Evolutionary conservation across 2,329 filamentous ascomycete genomes (phyloP).

Genomic region (Tolypocladium pustulatum): DNA sequence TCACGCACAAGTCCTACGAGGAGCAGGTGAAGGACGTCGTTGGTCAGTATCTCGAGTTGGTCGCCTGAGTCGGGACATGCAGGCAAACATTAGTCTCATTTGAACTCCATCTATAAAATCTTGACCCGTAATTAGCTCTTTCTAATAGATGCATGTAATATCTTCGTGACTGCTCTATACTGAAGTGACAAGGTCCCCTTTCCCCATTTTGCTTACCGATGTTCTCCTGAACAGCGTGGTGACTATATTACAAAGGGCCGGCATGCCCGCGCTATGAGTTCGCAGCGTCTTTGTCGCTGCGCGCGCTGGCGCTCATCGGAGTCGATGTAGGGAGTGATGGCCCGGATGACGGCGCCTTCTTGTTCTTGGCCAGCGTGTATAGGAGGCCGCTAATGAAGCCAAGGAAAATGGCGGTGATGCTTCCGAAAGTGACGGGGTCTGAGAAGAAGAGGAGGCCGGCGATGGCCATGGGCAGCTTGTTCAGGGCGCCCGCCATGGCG

Average conservation of each 20-base stretch:
- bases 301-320: conserved; percentile 74
- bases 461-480: conserved; percentile 93
- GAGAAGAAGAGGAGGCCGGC: conserved; percentile 93
- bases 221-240: neutral
- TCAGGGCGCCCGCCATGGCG: conserved; percentile 95
- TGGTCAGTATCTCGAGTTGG: conserved; percentile 21
- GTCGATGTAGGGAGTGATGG: conserved; percentile 56
- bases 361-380: conserved; percentile 48
- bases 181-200: neutral
- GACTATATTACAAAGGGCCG: neutral
- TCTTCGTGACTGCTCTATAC: neutral
- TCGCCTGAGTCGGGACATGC: neutral
- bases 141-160: neutral
- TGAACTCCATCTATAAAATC: neutral
- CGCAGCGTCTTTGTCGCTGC: conserved; percentile 75
- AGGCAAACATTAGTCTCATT: neutral
- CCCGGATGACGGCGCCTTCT: conserved; percentile 56
- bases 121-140: neutral
- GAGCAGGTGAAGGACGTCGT: conserved; percentile 22
- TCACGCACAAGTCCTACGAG: conserved; percentile 20
- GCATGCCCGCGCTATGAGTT: conserved; percentile 29
- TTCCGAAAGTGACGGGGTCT: conserved; percentile 83
- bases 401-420: conserved; percentile 80
- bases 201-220: neutral
- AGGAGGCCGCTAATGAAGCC: conserved; percentile 90